A percentile compares a stretch with the other conserved stretches of the same genome.
Evolutionary conservation across 164 flowering plant genomes (phyloP).

Genomic region (Vitis amurensis): DNA sequence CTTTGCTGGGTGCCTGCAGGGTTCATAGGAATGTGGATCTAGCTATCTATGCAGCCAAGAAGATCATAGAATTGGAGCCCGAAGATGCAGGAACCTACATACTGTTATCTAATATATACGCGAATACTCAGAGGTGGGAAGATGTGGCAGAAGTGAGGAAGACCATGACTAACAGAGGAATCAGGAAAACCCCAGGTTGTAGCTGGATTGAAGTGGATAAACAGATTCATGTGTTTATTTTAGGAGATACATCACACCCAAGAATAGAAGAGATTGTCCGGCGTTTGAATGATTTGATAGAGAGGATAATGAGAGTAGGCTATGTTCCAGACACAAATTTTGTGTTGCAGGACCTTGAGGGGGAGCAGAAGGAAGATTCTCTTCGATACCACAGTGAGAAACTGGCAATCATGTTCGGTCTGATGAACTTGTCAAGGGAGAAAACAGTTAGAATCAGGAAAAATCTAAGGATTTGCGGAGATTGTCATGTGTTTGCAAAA

Average conservation of each 20-base stretch:
- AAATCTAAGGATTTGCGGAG: conserved; percentile 85
- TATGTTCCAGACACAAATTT: conserved; percentile 76
- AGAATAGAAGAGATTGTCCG: conserved; percentile 33
- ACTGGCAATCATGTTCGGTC: conserved; percentile 68
- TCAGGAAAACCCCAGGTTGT: conserved; percentile 85
- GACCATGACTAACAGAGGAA: conserved; percentile 49
- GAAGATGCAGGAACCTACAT: conserved; percentile 72
- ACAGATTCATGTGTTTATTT: conserved; percentile 59
- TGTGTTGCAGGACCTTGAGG: conserved; percentile 79
- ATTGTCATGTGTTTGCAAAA: conserved; percentile 77
- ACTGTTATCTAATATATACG: conserved; percentile 70
- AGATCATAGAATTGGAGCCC: conserved; percentile 60
- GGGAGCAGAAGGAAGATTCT: conserved; percentile 72
- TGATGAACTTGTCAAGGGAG: conserved; percentile 48
- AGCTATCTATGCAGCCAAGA: conserved; percentile 67
- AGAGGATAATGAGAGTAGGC: conserved; percentile 49
- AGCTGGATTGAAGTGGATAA: conserved; percentile 80
- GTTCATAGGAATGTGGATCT: conserved; percentile 61
- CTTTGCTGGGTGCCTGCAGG: conserved; percentile 78
- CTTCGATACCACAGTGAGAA: conserved; percentile 79
- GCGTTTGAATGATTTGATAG: conserved; percentile 45
- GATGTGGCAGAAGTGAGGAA: conserved; percentile 57
- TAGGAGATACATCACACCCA: conserved; percentile 73
- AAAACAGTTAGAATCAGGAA: conserved; percentile 68
- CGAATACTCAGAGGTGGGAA: conserved; percentile 67